Evolutionary conservation across 257 asterid genomes (phyloP), one percentile per base, ranked within the genome.

Genomic region (Solanum verrucosum): DNA sequence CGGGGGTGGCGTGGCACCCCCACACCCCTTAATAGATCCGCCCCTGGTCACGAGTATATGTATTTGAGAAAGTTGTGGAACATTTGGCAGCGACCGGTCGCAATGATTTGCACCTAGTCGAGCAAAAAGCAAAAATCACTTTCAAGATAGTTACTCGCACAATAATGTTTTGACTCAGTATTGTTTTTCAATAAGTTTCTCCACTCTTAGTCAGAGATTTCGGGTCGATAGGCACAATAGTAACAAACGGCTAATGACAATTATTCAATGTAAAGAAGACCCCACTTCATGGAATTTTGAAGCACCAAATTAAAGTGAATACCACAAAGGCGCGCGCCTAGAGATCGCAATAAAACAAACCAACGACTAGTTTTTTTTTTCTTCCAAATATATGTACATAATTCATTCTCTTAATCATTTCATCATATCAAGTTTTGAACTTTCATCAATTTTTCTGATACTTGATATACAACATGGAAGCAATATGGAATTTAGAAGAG

Each of bases 401-500:
- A 56, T 11, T 23, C n/a, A 10, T 60, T 60, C 59, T 56, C 12
- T 5, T 85, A 35, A 35, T 35, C 25, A 9, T n/a, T 40, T 25
- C 34, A 29, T 56, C 11, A 18, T 6, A 44, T 75, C 3, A 75
- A n/a, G 23, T 77, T 2, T 13, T 77, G 35, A 42, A n/a, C 84
- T 40, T 27, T 25, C 38, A 44, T 27, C 15, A 3, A 73, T 20
- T 79, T 44, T 81, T 81, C 68, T 81, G 27, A 40, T 44, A 78
- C 63, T 40, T 49, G 85, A 16, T 42, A 75, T 21, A 65, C 31
- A 88, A 42, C 82, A 93, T 95, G 98, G 96, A 95, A 70, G 90
- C 94, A 35, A 29, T 93, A 31, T 95, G 97, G 98, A 92, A 87
- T 56, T 86, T 94, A 67, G 98, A 96, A 89, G 98, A 93, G 84